A percentile compares a stretch with the other conserved stretches of the same genome.
These are phyloP conservation scores for Melanopsichium pennsylvanicum DNA, from an alignment of 1,284 basidiomycete genomes.

Conservation along the genomic window DNA sequence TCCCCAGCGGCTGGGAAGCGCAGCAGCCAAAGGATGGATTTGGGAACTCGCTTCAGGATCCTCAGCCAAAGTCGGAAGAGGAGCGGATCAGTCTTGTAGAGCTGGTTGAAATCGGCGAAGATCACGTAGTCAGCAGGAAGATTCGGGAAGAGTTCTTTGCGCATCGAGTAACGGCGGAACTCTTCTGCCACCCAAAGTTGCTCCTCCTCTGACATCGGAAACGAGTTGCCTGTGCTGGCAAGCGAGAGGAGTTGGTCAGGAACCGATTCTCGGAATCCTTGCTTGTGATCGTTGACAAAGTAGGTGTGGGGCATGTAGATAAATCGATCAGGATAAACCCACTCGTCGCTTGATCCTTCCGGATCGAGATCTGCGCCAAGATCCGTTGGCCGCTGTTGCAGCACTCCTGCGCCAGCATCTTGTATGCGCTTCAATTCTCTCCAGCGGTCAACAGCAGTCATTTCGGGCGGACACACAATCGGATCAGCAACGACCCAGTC, in stretches of 20 bases:
- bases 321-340: conserved; percentile 70
- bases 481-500: conserved; percentile 73
- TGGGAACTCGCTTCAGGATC: conserved; percentile 70
- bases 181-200: conserved; percentile 70
- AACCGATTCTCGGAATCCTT: conserved; percentile 67
- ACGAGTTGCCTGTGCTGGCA: background rate
- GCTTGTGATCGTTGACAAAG: conserved; percentile 74
- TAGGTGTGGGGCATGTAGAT: conserved; percentile 71
- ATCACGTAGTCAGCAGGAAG: conserved; percentile 69
- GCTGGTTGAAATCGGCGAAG: conserved; percentile 75
- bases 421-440: conserved; percentile 28
- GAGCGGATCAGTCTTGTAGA: conserved; percentile 67
- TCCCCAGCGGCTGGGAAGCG: conserved; percentile 73
- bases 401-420: conserved; percentile 24
- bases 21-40: conserved; percentile 73
- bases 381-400: conserved; percentile 58
- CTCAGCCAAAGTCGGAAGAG: conserved; percentile 73
- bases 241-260: conserved; percentile 12
- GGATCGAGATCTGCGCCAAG: conserved; percentile 71
- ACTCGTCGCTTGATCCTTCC: conserved; percentile 69
- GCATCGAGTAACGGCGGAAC: conserved; percentile 68
- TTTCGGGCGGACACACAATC: conserved; percentile 70
- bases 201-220: conserved; percentile 21
- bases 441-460: conserved; percentile 68
- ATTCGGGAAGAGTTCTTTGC: conserved; percentile 68